Evolutionary conservation across 2,329 filamentous ascomycete species (phyloP).

Genomic region (Bisporella sp.): DNA sequence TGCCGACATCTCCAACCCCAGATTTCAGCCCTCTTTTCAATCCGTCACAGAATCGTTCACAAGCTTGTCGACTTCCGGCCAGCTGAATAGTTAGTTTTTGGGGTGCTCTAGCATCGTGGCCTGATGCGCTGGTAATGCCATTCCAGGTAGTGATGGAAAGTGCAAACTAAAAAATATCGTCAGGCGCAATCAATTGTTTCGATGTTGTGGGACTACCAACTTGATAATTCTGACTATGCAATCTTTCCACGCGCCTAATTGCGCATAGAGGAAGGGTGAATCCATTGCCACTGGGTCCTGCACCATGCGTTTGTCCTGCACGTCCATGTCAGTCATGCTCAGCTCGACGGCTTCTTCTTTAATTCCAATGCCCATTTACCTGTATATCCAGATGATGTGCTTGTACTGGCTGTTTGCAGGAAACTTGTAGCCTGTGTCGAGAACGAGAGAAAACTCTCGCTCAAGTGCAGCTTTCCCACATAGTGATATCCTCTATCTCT

Average conservation of each 20-base stretch:
- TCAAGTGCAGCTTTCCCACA: constrained; percentile 85
- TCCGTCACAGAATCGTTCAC: constrained; percentile 93
- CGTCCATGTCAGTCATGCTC: neutral
- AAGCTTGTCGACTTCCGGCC: constrained; percentile 78
- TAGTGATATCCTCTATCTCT: constrained; percentile 75
- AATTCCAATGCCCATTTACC: neutral
- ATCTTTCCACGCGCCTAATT: constrained; percentile 82
- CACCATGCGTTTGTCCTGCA: constrained; percentile 83
- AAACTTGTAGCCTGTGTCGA: constrained; percentile 91
- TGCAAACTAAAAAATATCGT: constrained; percentile 55
- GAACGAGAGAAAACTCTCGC: constrained; percentile 93
- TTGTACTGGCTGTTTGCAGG: constrained; percentile 68
- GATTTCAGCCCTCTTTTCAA: constrained; percentile 84
- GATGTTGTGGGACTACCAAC: constrained; percentile 29
- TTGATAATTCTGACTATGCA: constrained; percentile 86
- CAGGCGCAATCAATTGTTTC: constrained; percentile 11
- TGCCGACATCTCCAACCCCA: constrained; percentile 81
- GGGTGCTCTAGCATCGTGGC: constrained; percentile 40
- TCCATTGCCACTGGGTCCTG: constrained; percentile 88
- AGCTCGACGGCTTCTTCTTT: neutral
- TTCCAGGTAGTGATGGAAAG: constrained; percentile 96
- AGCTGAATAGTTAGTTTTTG: constrained; percentile 91
- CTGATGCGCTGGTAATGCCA: constrained; percentile 48
- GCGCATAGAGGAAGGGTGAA: constrained; percentile 91
- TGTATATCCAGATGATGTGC: constrained; percentile 76